Percentiles rank a stretch among this genome's conserved stretches.
Conservation (phyloP, 495 filamentous ascomycete genomes). For the Pyrenula massariospora region DNA sequence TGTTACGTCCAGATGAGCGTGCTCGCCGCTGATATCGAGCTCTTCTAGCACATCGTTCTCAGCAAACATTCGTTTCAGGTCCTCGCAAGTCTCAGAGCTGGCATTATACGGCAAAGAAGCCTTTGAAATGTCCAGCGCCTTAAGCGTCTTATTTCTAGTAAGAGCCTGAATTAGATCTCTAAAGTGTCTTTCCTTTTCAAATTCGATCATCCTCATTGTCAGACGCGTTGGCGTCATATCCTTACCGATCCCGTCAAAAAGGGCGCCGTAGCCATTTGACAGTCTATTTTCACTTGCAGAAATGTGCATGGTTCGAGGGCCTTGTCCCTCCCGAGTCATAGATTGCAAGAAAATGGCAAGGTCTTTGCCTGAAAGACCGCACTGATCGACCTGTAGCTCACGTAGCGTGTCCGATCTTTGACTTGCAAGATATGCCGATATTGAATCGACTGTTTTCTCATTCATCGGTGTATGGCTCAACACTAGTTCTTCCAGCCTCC, state of each 20-base stretch:
- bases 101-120: conserved; percentile 74
- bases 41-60: conserved; percentile 65
- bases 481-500: conserved; percentile 64
- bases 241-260: conserved; percentile 56
- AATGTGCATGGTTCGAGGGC: conserved; percentile 58
- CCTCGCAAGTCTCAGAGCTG: conserved; percentile 57
- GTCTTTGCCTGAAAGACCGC: conserved; percentile 64
- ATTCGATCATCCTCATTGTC: conserved; percentile 79
- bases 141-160: conserved; percentile 58
- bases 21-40: conserved; percentile 82
- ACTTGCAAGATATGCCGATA: conserved; percentile 52
- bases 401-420: conserved; percentile 53
- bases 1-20: conserved; percentile 75
- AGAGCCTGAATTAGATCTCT: conserved; percentile 61
- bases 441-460: conserved; percentile 38
- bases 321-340: conserved; percentile 41
- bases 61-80: conserved; percentile 65
- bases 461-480: conserved; percentile 56
- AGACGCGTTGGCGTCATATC: conserved; percentile 58
- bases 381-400: conserved; percentile 64
- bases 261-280: conserved; percentile 54
- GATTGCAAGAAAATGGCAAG: conserved; percentile 69
- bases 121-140: conserved; percentile 77
- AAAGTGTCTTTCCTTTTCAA: conserved; percentile 64
- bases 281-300: conserved; percentile 73